Base-by-base conservation (phyloP, 495 filamentous ascomycete genomes). In the Lasiosphaeria miniovina region DNA sequence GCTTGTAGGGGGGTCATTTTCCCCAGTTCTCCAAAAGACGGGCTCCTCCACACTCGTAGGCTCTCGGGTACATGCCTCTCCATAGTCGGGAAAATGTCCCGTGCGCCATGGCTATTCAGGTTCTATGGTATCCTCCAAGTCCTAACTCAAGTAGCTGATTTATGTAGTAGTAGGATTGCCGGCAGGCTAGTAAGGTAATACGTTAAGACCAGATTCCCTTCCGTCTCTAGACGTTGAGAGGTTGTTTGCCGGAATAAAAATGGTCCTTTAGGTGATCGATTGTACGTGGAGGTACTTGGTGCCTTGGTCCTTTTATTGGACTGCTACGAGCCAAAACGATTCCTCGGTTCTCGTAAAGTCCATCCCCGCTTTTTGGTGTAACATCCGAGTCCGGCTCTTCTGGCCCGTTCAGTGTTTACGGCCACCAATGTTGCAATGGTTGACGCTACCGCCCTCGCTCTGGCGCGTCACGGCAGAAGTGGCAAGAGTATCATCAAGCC, bases 1-100 rank as follows among this genome's bases (percentile, higher is more conserved):
- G 24, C 24, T 24, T 11, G 43, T 5, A 46, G 43, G 43, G 43
- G 4, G 4, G 15, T 11, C 43, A 9, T 46, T 53, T 57, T 60
- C 49, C 56, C 61, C 61, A 56, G 57, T 60, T 60, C 61, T 57
- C 61, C 61, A 64, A 64, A 53, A 56, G 45, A 36, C 34, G 41
- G 12, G 12, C 43, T 46, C 53, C 53, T 55, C 59, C 61, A 55
- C 61, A 63, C 36, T 36, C 53, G 38, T 24, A 2, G 24, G 24
- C 24, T 24, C 24, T 24, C 24, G 24, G 24, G 24, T 24, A 24
- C 24, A 24, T 24, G 24, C 24, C 24, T 24, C 24, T 24, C 24
- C 24, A 24, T 41, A 49, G 35, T 60, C 53, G 52, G 57, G 53
- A 64, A 24, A 54, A 57, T 57, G 57, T 64, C 61, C 31, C 34